Evolutionary conservation across 805 yeast species (phyloP).

Genomic region (Kregervanrija fluxuum): DNA sequence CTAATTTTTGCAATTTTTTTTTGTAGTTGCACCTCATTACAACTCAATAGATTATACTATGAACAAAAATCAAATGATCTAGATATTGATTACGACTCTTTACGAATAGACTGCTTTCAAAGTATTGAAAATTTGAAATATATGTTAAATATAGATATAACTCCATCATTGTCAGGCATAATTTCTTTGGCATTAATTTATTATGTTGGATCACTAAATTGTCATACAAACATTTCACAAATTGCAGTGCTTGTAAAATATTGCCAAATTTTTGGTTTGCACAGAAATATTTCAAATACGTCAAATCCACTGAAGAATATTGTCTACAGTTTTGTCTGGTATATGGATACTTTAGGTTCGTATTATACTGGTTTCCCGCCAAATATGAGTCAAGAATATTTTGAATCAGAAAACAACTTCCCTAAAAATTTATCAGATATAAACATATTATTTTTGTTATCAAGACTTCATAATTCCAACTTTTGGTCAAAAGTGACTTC

Average conservation of each 20-base stretch:
- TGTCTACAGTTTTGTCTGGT: constrained; percentile 16
- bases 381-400: constrained; percentile 10
- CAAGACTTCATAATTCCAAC: constrained; percentile 13
- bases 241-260: constrained; percentile 11
- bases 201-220: constrained; percentile 18
- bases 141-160: constrained; percentile 9
- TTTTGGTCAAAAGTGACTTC: constrained; percentile 12
- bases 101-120: constrained; percentile 11
- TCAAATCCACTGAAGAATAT: constrained; percentile 9
- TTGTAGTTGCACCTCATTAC: constrained; percentile 14
- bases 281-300: constrained; percentile 10
- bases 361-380: constrained; percentile 19
- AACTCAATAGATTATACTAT: not conserved
- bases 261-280: constrained; percentile 16
- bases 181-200: constrained; percentile 13
- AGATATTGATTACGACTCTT: constrained; percentile 4
- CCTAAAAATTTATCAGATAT: constrained; percentile 10
- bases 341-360: constrained; percentile 16
- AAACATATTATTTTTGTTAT: constrained; percentile 9
- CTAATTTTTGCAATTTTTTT: constrained; percentile 17
- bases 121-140: constrained; percentile 15
- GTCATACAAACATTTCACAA: constrained; percentile 11
- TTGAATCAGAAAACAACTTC: constrained; percentile 11
- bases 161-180: constrained; percentile 17
- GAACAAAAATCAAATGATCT: not conserved